Conservation (phyloP, 306 rosid genomes). For the Styphnolobium japonicum region DNA sequence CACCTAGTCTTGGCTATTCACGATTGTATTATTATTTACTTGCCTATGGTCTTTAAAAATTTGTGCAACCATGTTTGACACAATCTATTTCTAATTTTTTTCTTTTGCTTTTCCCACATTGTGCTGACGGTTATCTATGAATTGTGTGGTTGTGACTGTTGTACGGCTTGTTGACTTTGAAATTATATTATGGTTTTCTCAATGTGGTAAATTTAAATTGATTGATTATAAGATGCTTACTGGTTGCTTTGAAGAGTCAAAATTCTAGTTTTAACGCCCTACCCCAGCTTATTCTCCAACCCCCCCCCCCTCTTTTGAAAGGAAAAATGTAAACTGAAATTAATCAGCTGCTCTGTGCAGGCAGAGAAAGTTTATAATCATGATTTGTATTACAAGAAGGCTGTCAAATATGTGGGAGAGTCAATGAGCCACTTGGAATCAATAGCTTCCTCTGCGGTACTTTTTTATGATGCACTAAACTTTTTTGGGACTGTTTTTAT, state of each 20-base stretch:
- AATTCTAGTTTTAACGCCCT: background rate
- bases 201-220: background rate
- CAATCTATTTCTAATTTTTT: background rate
- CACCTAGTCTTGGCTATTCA: background rate
- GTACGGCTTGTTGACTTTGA: conserved; percentile 6
- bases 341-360: conserved; percentile 41
- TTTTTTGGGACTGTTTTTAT: background rate
- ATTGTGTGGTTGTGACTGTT: too few relatives aligned
- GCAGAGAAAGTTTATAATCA: conserved; percentile 95
- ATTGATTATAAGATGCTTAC: background rate
- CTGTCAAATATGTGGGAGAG: conserved; percentile 84
- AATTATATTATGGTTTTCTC: background rate
- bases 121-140: background rate
- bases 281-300: background rate
- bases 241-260: background rate
- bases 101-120: background rate
- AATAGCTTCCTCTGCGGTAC: conserved; percentile 94
- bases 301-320: background rate
- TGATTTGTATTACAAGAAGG: conserved; percentile 80
- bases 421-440: conserved; percentile 97
- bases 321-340: background rate
- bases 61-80: background rate
- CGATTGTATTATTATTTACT: background rate
- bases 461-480: background rate
- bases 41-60: background rate